A percentile compares a stretch with the other conserved stretches of the same genome.
Evolutionary conservation across 352 stramenopile genomes (phyloP).

Genomic region (Blastocystis hominis): DNA sequence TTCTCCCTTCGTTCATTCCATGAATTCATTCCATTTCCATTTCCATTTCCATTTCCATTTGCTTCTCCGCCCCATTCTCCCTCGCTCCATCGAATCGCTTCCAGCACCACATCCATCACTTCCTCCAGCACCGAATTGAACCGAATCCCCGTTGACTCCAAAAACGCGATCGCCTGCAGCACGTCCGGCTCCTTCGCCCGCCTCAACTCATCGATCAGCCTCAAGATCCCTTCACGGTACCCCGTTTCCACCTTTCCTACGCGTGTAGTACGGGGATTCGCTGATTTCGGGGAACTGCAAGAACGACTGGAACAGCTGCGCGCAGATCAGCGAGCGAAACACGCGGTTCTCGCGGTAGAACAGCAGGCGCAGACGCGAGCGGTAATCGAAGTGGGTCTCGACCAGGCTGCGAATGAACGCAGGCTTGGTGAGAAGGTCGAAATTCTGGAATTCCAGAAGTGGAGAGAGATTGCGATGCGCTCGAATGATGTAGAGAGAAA

Average conservation of each 20-base stretch:
- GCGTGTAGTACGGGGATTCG: background rate
- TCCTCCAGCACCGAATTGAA: background rate
- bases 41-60: no score
- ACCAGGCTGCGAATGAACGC: background rate
- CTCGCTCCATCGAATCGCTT: background rate
- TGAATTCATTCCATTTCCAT: no score
- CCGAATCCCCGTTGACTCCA: background rate
- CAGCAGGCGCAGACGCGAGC: background rate
- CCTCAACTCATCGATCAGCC: conserved; percentile 8
- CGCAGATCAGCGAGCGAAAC: background rate
- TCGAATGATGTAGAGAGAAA: background rate
- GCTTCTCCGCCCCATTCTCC: background rate
- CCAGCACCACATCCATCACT: background rate
- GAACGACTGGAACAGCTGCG: conserved; percentile 46
- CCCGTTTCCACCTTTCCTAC: background rate
- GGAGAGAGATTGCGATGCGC: background rate
- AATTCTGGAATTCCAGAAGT: background rate
- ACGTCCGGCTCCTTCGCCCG: background rate
- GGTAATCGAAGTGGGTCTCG: background rate
- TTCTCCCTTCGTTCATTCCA: no score
- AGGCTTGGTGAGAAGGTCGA: background rate
- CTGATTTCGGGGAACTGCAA: conserved; percentile 14
- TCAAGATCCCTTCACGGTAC: conserved; percentile 4
- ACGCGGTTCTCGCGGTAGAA: background rate
- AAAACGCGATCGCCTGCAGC: background rate